These are phyloP conservation scores for Eruca vesicaria DNA, from an alignment of 441 rosid genomes.

Conservation along the genomic window DNA sequence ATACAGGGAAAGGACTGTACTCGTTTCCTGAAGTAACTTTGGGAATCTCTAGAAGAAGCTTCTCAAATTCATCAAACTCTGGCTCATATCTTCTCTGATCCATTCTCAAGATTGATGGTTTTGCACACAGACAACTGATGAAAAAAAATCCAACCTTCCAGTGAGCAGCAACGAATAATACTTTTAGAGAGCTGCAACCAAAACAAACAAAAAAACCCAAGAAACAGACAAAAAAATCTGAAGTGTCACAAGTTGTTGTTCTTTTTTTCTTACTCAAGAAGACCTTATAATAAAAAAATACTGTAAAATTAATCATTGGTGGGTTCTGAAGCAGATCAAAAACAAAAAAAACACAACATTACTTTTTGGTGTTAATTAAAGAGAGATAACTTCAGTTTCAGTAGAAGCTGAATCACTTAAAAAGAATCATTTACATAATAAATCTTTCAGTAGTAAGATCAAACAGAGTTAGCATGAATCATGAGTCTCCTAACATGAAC, in stretches of 20 bases:
- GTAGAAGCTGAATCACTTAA: conserved; percentile 19
- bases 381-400: conserved; percentile 14
- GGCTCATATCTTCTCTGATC: conserved; percentile 52
- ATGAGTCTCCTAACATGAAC: background rate
- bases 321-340: conserved; percentile 1
- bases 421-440: background rate
- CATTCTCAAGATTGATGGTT: conserved; percentile 37
- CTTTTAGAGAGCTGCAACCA: conserved; percentile 19
- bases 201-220: background rate
- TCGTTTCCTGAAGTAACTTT: conserved; percentile 62
- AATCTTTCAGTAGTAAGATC: background rate
- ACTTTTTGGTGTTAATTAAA: background rate
- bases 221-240: conserved; percentile 15
- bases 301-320: background rate
- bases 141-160: conserved; percentile 6
- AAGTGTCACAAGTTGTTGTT: conserved; percentile 18
- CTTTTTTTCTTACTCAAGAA: conserved; percentile 1
- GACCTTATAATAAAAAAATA: background rate
- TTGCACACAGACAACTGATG: background rate
- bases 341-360: background rate
- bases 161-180: background rate
- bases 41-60: conserved; percentile 83
- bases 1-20: conserved; percentile 25
- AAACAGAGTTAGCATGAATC: conserved; percentile 14
- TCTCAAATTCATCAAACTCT: conserved; percentile 78